These are phyloP conservation scores for Lentinus brumalis DNA, from an alignment of 768 basidiomycete genomes.

Conservation along the genomic window DNA sequence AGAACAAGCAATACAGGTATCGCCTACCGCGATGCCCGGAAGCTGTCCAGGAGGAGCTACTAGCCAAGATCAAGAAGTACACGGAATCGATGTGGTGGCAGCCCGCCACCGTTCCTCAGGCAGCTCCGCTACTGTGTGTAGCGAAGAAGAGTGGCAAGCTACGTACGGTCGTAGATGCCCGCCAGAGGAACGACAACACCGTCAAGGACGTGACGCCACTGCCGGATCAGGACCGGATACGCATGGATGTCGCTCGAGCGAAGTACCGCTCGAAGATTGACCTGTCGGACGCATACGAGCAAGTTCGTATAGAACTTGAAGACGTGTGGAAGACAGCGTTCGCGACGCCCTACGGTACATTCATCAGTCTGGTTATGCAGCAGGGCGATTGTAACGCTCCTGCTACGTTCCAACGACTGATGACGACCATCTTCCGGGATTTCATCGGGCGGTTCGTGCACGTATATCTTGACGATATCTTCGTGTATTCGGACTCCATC, in stretches of 20 bases:
- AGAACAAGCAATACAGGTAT: conserved; percentile 33
- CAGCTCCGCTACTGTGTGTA: conserved; percentile 36
- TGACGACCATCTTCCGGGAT: conserved; percentile 42
- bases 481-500: conserved; percentile 38
- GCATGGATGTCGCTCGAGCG: conserved; percentile 34
- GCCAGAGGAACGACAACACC: conserved; percentile 44
- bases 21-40: conserved; percentile 36
- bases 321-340: conserved; percentile 39
- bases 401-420: conserved; percentile 46
- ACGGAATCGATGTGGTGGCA: conserved; percentile 39
- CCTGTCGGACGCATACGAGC: conserved; percentile 44
- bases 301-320: conserved; percentile 34
- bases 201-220: conserved; percentile 41
- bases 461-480: conserved; percentile 48
- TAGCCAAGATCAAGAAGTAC: conserved; percentile 26
- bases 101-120: conserved; percentile 14
- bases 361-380: conserved; percentile 43
- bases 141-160: conserved; percentile 38
- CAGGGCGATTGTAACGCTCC: conserved; percentile 49
- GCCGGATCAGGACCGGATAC: conserved; percentile 44
- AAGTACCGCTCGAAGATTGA: conserved; percentile 43
- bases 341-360: conserved; percentile 37
- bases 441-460: conserved; percentile 42
- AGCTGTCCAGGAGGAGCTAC: conserved; percentile 29
- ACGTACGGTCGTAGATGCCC: conserved; percentile 36